Evolutionary conservation across 192 early-diverging fungal species (phyloP).

Genomic region (Umbelopsis sp.): DNA sequence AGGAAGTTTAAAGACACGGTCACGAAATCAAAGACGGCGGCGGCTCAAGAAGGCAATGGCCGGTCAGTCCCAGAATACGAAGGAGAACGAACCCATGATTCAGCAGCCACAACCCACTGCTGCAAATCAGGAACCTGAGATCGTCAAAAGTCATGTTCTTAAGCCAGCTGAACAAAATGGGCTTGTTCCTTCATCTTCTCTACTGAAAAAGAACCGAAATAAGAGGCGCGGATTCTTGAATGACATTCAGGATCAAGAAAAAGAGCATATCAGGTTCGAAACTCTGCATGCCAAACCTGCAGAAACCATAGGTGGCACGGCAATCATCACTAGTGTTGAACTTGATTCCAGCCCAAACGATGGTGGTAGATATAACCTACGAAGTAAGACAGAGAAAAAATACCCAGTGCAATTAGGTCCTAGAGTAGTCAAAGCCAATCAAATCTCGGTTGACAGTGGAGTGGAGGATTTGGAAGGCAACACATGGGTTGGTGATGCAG

Average conservation of each 20-base stretch:
- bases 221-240: conserved; percentile 5
- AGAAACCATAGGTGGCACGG: not conserved
- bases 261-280: not conserved
- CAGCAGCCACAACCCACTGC: not conserved
- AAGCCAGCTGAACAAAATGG: not conserved
- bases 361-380: not conserved
- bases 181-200: not conserved
- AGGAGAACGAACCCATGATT: not conserved
- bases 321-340: not conserved
- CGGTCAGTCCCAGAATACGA: not conserved
- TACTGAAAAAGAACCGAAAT: conserved; percentile 2
- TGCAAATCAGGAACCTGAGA: not conserved
- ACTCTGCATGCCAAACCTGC: not conserved
- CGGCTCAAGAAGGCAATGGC: not conserved
- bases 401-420: not conserved
- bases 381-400: not conserved
- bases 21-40: not conserved
- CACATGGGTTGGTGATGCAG: not conserved
- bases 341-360: not conserved
- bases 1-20: not conserved
- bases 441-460: not conserved
- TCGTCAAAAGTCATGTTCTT: no score
- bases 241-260: not conserved
- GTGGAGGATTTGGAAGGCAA: conserved; percentile 10
- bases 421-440: not conserved